Base-by-base conservation (phyloP, 768 basidiomycete genomes). In the Hygrophorus russula region DNA sequence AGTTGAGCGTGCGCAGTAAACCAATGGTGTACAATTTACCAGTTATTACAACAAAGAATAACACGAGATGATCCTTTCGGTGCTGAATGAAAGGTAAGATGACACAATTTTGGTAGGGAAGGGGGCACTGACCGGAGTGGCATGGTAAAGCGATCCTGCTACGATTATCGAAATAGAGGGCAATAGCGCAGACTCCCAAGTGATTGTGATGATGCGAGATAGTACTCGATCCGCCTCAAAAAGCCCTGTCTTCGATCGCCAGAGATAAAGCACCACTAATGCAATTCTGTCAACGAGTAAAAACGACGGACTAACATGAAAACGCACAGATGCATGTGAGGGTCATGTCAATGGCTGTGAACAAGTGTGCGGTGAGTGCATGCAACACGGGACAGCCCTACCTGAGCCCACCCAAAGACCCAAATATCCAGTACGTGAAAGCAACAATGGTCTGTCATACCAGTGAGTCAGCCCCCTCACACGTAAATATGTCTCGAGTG, bases 21-120 rank as follows among this genome's bases (percentile, higher is more conserved):
- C 66, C 68, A 33, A 68, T 59, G 3, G 59, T 50, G 35, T 69
- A 74, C 45, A 76, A 59, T 51, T 76, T 76, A 30, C 73, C 72
- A 2, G 71, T 70, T 38, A 71, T 54, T 13, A 74, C 52, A 28
- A 68, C 58, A 51, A 76, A 74, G 49, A 74, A 66, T 4, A 74
- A 51, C 27, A 70, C 64, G 5, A 74, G 57, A 48, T 69, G 62
- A 43, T 65, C 61, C 13, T 58, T 49, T n/a, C 51, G 42, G 36
- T 57, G 46, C 65, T 65, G 45, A 34, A 6, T 14, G 6, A 32
- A 39, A 24, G 19, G 28, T 17, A 20, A 42, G 17, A n/a, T 36
- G 18, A 29, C 17, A 31, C 36, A 17, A n/a, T 18, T 19, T 3
- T 6, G 12, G 5, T 10, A 6, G 33, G 4, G 6, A 27, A 15